A percentile compares a stretch with the other conserved stretches of the same genome.
phyloP scores from a whole-genome alignment of 2,329 filamentous ascomycete species.

The Sporothrix inflata region DNA sequence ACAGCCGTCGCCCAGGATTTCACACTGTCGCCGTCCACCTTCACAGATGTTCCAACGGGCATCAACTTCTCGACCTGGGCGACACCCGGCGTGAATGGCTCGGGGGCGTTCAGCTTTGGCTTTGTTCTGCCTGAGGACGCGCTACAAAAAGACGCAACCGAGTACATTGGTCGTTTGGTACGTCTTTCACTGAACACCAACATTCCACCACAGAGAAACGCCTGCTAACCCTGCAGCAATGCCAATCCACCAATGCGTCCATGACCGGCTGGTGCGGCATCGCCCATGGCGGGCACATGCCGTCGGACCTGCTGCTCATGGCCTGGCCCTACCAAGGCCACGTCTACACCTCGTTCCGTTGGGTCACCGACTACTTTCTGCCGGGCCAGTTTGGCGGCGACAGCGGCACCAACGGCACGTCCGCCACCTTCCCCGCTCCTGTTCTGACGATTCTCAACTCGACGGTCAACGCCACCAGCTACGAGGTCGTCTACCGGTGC shows the following conservation, averaged over 20 bases:
- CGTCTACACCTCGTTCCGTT: constrained; percentile 61
- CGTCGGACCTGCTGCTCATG: constrained; percentile 58
- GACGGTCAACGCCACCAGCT: constrained; percentile 59
- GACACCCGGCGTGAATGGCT: constrained; percentile 2
- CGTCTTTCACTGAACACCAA: neutral
- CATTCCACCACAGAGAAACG: neutral
- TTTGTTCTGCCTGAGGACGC: constrained; percentile 57
- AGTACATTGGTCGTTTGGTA: constrained; percentile 64
- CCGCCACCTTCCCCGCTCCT: constrained; percentile 19
- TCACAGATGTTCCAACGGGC: constrained; percentile 27
- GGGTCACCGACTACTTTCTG: constrained; percentile 60
- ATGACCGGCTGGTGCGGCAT: constrained; percentile 61
- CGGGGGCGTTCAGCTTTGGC: constrained; percentile 47
- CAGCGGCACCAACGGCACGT: constrained; percentile 26
- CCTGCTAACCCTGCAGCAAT: constrained; percentile 45
- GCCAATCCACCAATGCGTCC: constrained; percentile 48
- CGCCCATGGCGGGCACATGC: constrained; percentile 60
- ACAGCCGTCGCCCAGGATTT: constrained; percentile 13
- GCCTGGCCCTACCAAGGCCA: constrained; percentile 59
- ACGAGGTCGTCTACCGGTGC: constrained; percentile 67
- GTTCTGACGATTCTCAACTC: constrained; percentile 61
- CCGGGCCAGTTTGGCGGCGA: constrained; percentile 60
- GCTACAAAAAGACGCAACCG: constrained; percentile 50
- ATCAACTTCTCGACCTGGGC: constrained; percentile 32
- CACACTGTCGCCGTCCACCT: neutral